A percentile compares a stretch with the other conserved stretches of the same genome.
phyloP scores from a whole-genome alignment of 108 stramenopile species.

The Conticribra guillardii region DNA sequence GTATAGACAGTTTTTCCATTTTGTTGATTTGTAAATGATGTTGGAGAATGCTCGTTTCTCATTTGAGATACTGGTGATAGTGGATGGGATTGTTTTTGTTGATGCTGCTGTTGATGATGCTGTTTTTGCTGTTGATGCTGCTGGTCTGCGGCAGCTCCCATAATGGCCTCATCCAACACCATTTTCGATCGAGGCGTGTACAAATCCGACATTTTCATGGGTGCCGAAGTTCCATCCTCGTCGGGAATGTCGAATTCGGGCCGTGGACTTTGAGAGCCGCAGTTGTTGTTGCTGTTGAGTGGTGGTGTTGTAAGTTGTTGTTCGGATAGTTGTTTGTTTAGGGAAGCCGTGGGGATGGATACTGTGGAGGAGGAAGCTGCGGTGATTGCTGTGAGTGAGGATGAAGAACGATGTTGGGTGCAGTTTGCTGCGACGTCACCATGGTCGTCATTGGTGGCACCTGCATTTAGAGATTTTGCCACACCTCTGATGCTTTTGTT shows the following conservation, averaged over 20 bases:
- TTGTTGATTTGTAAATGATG: not conserved
- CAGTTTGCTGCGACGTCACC: no score
- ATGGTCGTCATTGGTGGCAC: no score
- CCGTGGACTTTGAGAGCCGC: not conserved
- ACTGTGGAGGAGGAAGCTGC: constrained; percentile 16
- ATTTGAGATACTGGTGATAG: not conserved
- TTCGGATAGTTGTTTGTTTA: no score
- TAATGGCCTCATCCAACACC: not conserved
- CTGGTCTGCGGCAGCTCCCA: no score
- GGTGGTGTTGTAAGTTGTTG: no score
- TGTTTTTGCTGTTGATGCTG: no score
- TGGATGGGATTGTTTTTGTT: not conserved
- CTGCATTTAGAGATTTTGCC: no score
- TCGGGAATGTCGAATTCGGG: not conserved
- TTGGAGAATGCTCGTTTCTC: not conserved
- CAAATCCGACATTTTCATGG: not conserved
- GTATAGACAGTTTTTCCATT: no score
- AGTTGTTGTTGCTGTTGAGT: not conserved
- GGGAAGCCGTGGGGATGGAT: constrained; percentile 8
- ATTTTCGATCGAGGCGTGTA: not conserved
- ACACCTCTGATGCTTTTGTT: no score
- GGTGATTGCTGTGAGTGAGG: no score
- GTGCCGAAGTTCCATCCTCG: not conserved
- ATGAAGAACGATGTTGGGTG: no score
- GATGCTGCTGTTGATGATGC: not conserved